A percentile compares a stretch with the other conserved stretches of the same genome.
Conservation (phyloP, 2,329 filamentous ascomycete genomes). For the Dichotomopilus funicola region DNA sequence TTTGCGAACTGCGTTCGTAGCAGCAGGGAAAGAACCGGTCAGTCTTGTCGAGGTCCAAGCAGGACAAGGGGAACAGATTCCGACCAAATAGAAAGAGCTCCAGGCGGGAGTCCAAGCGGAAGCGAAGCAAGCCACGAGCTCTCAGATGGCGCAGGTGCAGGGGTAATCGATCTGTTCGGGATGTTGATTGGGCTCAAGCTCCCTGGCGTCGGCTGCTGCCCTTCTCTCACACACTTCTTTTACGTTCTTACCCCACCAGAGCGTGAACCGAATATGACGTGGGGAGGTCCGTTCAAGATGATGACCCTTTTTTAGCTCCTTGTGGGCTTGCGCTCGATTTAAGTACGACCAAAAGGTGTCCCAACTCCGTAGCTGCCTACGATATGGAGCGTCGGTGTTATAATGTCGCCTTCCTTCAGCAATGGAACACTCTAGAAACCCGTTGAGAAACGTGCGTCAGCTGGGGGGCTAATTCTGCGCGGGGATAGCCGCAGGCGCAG, state of each 20-base stretch:
- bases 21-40: not conserved
- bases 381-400: not conserved
- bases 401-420: not conserved
- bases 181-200: slow-evolving; percentile 6
- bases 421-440: slow-evolving; percentile 13
- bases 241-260: too few relatives aligned
- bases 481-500: not conserved
- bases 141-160: not conserved
- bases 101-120: slow-evolving; percentile 2
- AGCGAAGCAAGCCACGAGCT: slow-evolving; percentile 15
- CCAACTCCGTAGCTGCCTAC: too few relatives aligned
- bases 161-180: slow-evolving; percentile 1
- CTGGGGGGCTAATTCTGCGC: not conserved
- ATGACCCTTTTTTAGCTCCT: too few relatives aligned
- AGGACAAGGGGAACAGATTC: slow-evolving; percentile 7
- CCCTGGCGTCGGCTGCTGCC: not conserved
- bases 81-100: slow-evolving; percentile 3
- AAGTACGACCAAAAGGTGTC: too few relatives aligned
- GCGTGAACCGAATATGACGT: slow-evolving; percentile 1
- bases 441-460: slow-evolving; percentile 7
- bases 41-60: not conserved
- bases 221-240: too few relatives aligned
- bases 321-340: too few relatives aligned
- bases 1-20: not conserved
- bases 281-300: too few relatives aligned